Conservation (phyloP, 2,329 filamentous ascomycete genomes). For the Fusarium sambucinum region DNA sequence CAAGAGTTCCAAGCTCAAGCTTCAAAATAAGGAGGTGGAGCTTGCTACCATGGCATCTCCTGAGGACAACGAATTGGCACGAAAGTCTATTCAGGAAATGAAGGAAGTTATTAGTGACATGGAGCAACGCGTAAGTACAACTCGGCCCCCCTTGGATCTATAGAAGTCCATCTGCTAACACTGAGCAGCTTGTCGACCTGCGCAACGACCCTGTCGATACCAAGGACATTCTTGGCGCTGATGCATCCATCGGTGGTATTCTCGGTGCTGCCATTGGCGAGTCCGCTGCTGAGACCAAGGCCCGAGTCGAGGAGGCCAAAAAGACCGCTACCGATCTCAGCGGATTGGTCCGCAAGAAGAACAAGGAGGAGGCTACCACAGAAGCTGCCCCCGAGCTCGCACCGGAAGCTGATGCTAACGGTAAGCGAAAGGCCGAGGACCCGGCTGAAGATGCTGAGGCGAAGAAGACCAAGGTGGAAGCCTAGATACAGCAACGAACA, state of each 20-base stretch:
- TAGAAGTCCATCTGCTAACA: background rate
- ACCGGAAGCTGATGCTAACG: slow-evolving; percentile 53
- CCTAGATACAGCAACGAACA: slow-evolving; percentile 17
- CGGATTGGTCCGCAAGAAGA: slow-evolving; percentile 80
- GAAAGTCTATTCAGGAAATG: slow-evolving; percentile 75
- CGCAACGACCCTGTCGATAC: slow-evolving; percentile 67
- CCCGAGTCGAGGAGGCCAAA: slow-evolving; percentile 77
- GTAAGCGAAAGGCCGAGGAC: slow-evolving; percentile 54
- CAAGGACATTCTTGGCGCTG: slow-evolving; percentile 54
- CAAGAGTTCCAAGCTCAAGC: slow-evolving; percentile 76
- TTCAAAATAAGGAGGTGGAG: slow-evolving; percentile 76
- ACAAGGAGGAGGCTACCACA: slow-evolving; percentile 47
- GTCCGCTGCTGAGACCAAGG: slow-evolving; percentile 69
- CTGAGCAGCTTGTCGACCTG: slow-evolving; percentile 72
- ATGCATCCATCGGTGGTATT: slow-evolving; percentile 65
- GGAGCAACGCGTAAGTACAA: slow-evolving; percentile 73
- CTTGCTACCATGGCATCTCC: slow-evolving; percentile 72
- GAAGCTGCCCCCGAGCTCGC: slow-evolving; percentile 13
- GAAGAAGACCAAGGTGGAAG: slow-evolving; percentile 55
- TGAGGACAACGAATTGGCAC: slow-evolving; percentile 74
- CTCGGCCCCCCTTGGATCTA: slow-evolving; percentile 1
- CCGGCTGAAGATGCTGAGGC: slow-evolving; percentile 46
- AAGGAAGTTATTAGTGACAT: slow-evolving; percentile 84
- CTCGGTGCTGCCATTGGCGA: slow-evolving; percentile 74
- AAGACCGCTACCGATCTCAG: slow-evolving; percentile 80